phyloP scores from a whole-genome alignment of 768 basidiomycete genomes.

The Macrocybe gigantea region DNA sequence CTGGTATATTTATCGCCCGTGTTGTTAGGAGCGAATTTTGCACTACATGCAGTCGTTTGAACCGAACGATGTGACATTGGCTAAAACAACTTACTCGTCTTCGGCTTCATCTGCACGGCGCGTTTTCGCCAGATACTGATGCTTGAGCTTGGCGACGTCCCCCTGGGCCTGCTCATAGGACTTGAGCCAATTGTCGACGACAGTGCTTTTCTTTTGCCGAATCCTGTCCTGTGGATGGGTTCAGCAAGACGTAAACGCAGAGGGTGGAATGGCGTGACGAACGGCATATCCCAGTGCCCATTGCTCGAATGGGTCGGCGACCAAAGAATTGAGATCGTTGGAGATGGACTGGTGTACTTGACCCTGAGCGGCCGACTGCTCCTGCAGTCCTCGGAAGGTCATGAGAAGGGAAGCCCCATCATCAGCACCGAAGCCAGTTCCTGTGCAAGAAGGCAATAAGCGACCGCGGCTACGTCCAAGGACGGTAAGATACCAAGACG shows the following conservation, averaged over 20 bases:
- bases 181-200: slow-evolving; percentile 62
- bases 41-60: slow-evolving; percentile 36
- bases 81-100: slow-evolving; percentile 68
- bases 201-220: slow-evolving; percentile 45
- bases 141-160: slow-evolving; percentile 70
- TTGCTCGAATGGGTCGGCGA: slow-evolving; percentile 72
- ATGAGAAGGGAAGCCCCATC: slow-evolving; percentile 80
- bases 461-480: not conserved
- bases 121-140: slow-evolving; percentile 70
- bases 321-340: slow-evolving; percentile 67
- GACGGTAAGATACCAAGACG: slow-evolving; percentile 34
- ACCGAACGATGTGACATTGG: not conserved
- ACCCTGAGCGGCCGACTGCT: slow-evolving; percentile 68
- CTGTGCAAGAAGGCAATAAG: slow-evolving; percentile 22
- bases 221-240: slow-evolving; percentile 49
- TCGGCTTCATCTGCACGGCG: slow-evolving; percentile 87
- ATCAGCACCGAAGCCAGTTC: slow-evolving; percentile 67
- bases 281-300: slow-evolving; percentile 80
- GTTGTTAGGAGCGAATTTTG: slow-evolving; percentile 77
- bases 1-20: slow-evolving; percentile 72
- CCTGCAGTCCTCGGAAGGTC: slow-evolving; percentile 75
- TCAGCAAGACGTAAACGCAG: slow-evolving; percentile 7
- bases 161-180: slow-evolving; percentile 65
- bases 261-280: slow-evolving; percentile 8
- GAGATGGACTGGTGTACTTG: slow-evolving; percentile 66